Evolutionary conservation across 257 asterid species (phyloP), one percentile per base, ranked within the genome.

Genomic region (Plantago major): DNA sequence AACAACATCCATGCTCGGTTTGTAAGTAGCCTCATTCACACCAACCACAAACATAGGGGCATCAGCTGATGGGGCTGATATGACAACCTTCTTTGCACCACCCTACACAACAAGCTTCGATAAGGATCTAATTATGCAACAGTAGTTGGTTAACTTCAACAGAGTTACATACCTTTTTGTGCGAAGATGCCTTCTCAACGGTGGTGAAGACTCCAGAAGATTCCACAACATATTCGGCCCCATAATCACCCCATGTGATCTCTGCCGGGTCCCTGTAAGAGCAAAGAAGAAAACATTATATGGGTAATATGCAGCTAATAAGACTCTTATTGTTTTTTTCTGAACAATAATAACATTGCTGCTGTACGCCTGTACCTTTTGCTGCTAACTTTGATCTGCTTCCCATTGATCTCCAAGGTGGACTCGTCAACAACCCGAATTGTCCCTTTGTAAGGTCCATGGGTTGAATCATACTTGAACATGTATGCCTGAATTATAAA

Each of bases 21-120:
- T 81, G 84, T 93, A 93, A 9, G 82, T 79, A 38, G 69, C 72
- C 82, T 89, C 99, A 64, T 93, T 93, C 30, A 93, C 99, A 54
- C 99, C 99, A 69, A 93, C 95, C 14, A 93, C 99, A 65, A 93
- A 93, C 99, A 93, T 93, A 57, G 99, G 99, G 43, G 99, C 99
- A 79, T 93, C 99, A 14, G 89, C 94, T 63, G 99, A 93, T 76
- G 99, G 99, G 72, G 99, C 99, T 48, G 99, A 93, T 74, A 93
- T 89, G 19, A 93, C 76, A 42, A 93, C 95, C 79, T 93, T 93
- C 78, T 84, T 87, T 38, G 99, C 97, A 69, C 99, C 99, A 76
- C 96, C 97, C 99, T 93, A 64, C 68, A 78, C 56, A 73, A 70
- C 22, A 46, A 74, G 57, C 38, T 52, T 62, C 49, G 19, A 45